phyloP scores from a whole-genome alignment of 2,329 filamentous ascomycete species.

The Emmonsiellopsis sp. region DNA sequence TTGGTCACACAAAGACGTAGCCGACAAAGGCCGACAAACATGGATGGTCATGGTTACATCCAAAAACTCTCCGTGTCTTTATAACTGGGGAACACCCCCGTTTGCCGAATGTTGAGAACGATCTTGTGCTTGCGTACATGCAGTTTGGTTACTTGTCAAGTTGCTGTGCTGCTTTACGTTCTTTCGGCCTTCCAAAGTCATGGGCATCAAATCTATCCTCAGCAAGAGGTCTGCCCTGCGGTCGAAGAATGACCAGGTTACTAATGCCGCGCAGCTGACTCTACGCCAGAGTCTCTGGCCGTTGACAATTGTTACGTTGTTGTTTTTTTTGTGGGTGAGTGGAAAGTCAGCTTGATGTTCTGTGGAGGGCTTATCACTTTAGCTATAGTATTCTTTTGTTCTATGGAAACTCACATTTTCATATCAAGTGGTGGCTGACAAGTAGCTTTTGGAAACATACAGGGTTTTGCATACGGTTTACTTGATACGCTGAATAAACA shows the following conservation, averaged over 20 bases:
- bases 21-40: too few relatives aligned
- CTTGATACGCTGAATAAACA: slow-evolving; percentile 45
- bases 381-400: neutral
- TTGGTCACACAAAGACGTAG: too few relatives aligned
- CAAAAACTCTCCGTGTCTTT: too few relatives aligned
- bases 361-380: neutral
- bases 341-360: neutral
- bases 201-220: slow-evolving; percentile 21
- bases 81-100: too few relatives aligned
- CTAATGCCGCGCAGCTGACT: slow-evolving; percentile 33
- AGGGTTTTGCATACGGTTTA: slow-evolving; percentile 42
- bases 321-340: slow-evolving; percentile 45
- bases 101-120: too few relatives aligned
- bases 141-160: too few relatives aligned
- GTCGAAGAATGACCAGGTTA: slow-evolving; percentile 27
- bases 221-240: slow-evolving; percentile 23
- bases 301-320: slow-evolving; percentile 36
- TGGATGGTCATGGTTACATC: too few relatives aligned
- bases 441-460: neutral
- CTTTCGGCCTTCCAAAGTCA: slow-evolving; percentile 5
- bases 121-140: too few relatives aligned
- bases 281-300: slow-evolving; percentile 36
- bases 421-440: neutral
- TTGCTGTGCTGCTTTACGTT: neutral
- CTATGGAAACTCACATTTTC: neutral